phyloP scores from a whole-genome alignment of 495 filamentous ascomycete species.

The Evernia prunastri region DNA sequence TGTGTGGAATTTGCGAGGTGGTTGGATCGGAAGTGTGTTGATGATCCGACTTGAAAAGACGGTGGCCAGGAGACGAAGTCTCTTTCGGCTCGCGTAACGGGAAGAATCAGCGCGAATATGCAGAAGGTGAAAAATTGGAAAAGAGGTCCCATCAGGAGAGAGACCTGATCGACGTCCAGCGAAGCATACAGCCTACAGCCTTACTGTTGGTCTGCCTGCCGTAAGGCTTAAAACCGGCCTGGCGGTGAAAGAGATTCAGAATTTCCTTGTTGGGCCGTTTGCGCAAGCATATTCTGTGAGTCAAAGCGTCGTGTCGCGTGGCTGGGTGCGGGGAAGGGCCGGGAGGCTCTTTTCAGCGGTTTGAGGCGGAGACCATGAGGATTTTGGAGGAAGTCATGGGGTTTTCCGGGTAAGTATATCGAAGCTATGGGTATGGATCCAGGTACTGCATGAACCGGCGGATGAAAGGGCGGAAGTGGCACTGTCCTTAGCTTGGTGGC shows the following conservation, averaged over 20 bases:
- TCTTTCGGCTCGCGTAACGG: background rate
- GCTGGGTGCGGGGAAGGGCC: background rate
- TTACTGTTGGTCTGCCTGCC: background rate
- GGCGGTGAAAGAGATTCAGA: background rate
- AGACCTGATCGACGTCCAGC: background rate
- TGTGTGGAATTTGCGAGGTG: background rate
- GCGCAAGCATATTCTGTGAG: background rate
- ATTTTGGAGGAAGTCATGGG: background rate
- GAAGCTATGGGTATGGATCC: background rate
- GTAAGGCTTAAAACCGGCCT: background rate
- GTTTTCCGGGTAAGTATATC: background rate
- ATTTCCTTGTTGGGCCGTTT: background rate
- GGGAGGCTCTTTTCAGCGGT: background rate
- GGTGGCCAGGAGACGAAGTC: background rate
- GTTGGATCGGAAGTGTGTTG: background rate
- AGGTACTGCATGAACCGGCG: background rate
- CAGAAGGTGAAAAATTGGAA: background rate
- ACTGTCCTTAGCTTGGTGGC: background rate
- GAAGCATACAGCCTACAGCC: background rate
- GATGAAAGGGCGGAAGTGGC: background rate
- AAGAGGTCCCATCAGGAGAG: background rate
- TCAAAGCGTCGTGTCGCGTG: background rate
- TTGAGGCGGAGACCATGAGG: background rate
- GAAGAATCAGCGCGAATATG: background rate
- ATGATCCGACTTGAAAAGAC: background rate